Percentiles rank a stretch among this genome's conserved stretches.
These are phyloP conservation scores for Cystobasidium tubakii DNA, from an alignment of 768 basidiomycete species.

Conservation along the genomic window DNA sequence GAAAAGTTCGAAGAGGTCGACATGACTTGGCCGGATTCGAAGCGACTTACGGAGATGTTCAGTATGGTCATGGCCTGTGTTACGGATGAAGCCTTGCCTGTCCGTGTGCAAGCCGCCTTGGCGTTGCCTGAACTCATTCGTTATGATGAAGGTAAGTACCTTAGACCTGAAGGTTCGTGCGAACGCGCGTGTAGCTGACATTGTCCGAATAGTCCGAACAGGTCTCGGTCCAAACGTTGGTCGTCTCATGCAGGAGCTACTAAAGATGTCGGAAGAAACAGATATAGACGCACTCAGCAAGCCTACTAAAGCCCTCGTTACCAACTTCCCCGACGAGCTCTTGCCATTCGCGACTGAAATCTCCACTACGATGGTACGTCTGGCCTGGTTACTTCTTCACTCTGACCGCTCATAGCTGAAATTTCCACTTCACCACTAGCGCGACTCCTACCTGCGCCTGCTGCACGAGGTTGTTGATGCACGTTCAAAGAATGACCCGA, in stretches of 20 bases:
- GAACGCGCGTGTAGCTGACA: neutral
- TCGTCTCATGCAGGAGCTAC: constrained; percentile 71
- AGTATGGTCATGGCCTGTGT: constrained; percentile 55
- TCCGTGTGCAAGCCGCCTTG: constrained; percentile 74
- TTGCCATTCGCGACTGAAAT: constrained; percentile 78
- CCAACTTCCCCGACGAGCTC: constrained; percentile 74
- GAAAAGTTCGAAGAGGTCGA: constrained; percentile 66
- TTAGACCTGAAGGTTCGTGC: too few species aligned
- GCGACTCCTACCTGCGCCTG: constrained; percentile 74
- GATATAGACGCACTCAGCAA: constrained; percentile 76
- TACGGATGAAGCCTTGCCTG: constrained; percentile 73
- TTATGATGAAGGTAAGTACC: constrained; percentile 44
- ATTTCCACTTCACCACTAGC: constrained; percentile 53
- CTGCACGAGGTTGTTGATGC: constrained; percentile 60
- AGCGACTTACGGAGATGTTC: constrained; percentile 34
- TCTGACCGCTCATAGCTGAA: neutral
- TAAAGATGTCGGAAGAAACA: constrained; percentile 83
- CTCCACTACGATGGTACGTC: constrained; percentile 63
- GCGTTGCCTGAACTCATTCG: constrained; percentile 71
- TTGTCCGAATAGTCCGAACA: constrained; percentile 56
- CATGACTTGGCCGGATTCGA: constrained; percentile 65
- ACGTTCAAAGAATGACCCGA: constrained; percentile 52
- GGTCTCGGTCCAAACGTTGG: constrained; percentile 71
- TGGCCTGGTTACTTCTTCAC: too few species aligned
- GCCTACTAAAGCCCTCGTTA: constrained; percentile 79